A percentile compares a stretch with the other conserved stretches of the same genome.
phyloP scores from a whole-genome alignment of 805 yeast genomes.

The Saturnispora hagleri region DNA sequence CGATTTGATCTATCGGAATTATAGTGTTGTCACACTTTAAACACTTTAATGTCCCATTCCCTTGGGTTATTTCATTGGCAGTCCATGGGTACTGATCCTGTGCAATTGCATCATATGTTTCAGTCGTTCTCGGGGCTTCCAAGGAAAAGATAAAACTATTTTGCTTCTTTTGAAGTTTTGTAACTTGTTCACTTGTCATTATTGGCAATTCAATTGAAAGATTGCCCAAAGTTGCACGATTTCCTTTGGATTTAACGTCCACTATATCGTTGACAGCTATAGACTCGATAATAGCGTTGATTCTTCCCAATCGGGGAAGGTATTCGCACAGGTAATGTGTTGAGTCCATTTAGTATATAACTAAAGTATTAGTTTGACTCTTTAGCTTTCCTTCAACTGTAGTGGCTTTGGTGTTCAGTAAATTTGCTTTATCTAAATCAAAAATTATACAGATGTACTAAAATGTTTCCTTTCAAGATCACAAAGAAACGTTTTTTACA shows the following conservation, averaged over 20 bases:
- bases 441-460: too few relatives aligned
- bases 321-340: conserved; percentile 1
- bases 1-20: conserved; percentile 27
- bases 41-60: conserved; percentile 13
- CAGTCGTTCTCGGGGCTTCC: not conserved
- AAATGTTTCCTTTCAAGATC: too few relatives aligned
- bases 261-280: not conserved
- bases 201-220: not conserved
- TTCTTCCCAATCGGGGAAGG: conserved; percentile 4
- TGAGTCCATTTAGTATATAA: not conserved
- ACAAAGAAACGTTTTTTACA: too few relatives aligned
- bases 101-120: conserved; percentile 1
- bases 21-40: conserved; percentile 11
- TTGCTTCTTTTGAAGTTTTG: not conserved
- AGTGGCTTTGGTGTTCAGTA: too few relatives aligned
- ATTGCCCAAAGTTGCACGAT: not conserved
- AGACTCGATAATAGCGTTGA: not conserved
- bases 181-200: not conserved
- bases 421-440: too few relatives aligned
- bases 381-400: too few relatives aligned
- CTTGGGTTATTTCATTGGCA: conserved; percentile 9
- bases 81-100: conserved; percentile 23
- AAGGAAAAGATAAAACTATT: not conserved
- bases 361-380: too few relatives aligned
- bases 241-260: not conserved